Conservation (phyloP, 768 basidiomycete genomes). For the Ramaria rubella region DNA sequence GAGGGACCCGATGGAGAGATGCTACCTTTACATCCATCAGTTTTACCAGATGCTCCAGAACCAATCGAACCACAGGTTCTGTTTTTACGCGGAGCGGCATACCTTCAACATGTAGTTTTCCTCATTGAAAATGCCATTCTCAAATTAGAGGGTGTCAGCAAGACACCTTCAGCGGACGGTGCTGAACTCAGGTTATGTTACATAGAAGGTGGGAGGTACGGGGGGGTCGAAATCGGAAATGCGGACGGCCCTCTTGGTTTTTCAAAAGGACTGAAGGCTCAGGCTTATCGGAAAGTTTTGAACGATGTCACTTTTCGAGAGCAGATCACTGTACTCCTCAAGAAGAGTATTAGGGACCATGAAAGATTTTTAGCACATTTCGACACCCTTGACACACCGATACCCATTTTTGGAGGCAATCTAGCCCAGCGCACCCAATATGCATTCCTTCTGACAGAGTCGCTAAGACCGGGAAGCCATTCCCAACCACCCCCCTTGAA, state of each 20-base stretch:
- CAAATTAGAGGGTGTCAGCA: slow-evolving; percentile 61
- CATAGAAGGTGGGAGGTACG: slow-evolving; percentile 67
- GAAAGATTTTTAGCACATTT: slow-evolving; percentile 81
- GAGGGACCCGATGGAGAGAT: slow-evolving; percentile 49
- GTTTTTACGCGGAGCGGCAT: slow-evolving; percentile 78
- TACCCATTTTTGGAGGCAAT: slow-evolving; percentile 23
- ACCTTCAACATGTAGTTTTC: slow-evolving; percentile 70
- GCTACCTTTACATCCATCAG: slow-evolving; percentile 59
- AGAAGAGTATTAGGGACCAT: slow-evolving; percentile 77
- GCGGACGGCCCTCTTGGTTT: slow-evolving; percentile 70
- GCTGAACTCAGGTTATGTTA: slow-evolving; percentile 73
- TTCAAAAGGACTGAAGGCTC: slow-evolving; percentile 48
- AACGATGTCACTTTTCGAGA: slow-evolving; percentile 51
- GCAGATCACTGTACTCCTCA: slow-evolving; percentile 50
- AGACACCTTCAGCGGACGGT: slow-evolving; percentile 53
- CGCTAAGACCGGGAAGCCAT: slow-evolving; percentile 56
- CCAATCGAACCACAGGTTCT: slow-evolving; percentile 81
- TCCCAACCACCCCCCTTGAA: slow-evolving; percentile 33
- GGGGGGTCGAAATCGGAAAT: slow-evolving; percentile 81
- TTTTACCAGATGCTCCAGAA: slow-evolving; percentile 72
- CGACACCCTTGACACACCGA: slow-evolving; percentile 55
- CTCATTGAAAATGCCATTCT: slow-evolving; percentile 70
- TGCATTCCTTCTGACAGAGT: slow-evolving; percentile 64
- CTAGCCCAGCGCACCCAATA: slow-evolving; percentile 52
- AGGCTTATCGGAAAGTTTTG: slow-evolving; percentile 57